Percentiles rank a stretch among this genome's conserved stretches.
Evolutionary conservation across 768 basidiomycete species (phyloP).

Genomic region (Lanmaoa pseudosensibilis): DNA sequence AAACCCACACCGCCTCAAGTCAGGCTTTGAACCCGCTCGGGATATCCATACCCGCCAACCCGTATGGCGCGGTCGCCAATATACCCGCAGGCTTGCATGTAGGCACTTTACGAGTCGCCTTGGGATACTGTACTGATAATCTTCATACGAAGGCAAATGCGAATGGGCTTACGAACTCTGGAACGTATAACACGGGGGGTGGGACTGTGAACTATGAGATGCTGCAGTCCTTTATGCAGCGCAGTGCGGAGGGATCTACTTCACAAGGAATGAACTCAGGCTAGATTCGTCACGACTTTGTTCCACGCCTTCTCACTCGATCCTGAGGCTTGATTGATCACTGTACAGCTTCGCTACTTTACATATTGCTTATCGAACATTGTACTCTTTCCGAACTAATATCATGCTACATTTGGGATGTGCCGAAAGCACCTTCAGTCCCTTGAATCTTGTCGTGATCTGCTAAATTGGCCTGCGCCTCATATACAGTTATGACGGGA

Average conservation of each 20-base stretch:
- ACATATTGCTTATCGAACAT: conserved; percentile 8
- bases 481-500: conserved; percentile 85
- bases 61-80: conserved; percentile 9
- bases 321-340: background rate
- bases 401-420: conserved; percentile 38
- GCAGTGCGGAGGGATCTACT: conserved; percentile 34
- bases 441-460: conserved; percentile 88
- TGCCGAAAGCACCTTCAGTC: conserved; percentile 58
- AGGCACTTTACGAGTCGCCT: background rate
- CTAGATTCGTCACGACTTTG: conserved; percentile 3
- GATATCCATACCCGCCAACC: conserved; percentile 7
- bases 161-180: conserved; percentile 8
- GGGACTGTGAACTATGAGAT: conserved; percentile 40
- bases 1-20: conserved; percentile 11
- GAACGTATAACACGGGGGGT: conserved; percentile 24
- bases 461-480: conserved; percentile 81
- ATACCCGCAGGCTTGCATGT: conserved; percentile 21
- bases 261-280: conserved; percentile 22
- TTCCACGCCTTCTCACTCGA: background rate
- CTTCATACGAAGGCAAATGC: conserved; percentile 12
- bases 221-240: conserved; percentile 49
- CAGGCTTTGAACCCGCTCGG: conserved; percentile 18
- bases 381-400: background rate
- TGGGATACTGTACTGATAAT: background rate
- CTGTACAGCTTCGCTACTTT: conserved; percentile 11